Evolutionary conservation across 2,329 filamentous ascomycete genomes (phyloP), one percentile per base, ranked within the genome.

Genomic region (Phialophora expanda): DNA sequence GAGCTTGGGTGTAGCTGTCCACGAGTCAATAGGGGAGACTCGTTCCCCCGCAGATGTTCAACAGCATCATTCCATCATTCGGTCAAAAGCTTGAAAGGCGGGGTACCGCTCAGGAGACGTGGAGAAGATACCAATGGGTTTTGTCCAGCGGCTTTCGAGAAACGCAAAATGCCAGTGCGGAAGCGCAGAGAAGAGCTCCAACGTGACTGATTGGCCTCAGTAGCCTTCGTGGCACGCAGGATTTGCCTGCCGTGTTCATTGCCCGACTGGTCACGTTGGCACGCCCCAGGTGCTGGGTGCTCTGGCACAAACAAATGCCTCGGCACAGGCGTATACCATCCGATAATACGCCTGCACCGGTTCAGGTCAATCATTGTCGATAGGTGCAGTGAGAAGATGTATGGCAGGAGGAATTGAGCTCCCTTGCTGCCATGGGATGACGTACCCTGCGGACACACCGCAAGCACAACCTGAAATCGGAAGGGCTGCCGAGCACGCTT

Each of bases 81-180:
- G 63, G 58, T 51, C 51, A 44, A 44, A 46, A 57, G 46, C 48
- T 54, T 26, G 5, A 61, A 57, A 61, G 63, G 63, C 63, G 63
- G 63, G 63, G 63, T 65, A 61, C 48, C 20, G 14, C 17, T 51
- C 9, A 53, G 9, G 28, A 32, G 28, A 32, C 41, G 26, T 44
- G 26, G 56, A 53, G 51, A 51, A 26, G 30, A 56, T 30, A 54
- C 53, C 53, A 55, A 53, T 53, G 26, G 26, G 48, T 24, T 24
- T 24, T 28, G 26, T 28, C 20, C 4, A 11, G 48, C 26, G 26
- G 20, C 48, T 14, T 17, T 14, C 12, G 9, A 2, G 48, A 26
- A 12, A n/a, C 17, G 17, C 17, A 44, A n/a, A 17, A 44, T 26
- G 22, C 2, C 12, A 17, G 26, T 22, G 48, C 48, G 20, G 22